Conservation (phyloP, 345 rosid genomes). For the Salix koriyanagi region DNA sequence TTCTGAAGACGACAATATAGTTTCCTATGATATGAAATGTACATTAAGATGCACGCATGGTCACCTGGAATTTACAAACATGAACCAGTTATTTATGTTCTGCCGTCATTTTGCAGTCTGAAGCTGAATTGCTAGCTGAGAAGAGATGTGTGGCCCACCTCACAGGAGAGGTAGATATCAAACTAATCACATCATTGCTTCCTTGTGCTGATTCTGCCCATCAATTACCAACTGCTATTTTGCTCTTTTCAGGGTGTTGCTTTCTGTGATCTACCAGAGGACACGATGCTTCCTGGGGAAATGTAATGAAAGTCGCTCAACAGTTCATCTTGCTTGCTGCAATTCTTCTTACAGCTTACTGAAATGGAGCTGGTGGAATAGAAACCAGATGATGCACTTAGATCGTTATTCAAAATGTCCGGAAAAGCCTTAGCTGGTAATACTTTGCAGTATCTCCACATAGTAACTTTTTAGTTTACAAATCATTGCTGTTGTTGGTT, state of each 20-base stretch:
- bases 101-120: constrained; percentile 44
- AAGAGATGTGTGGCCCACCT: constrained; percentile 97
- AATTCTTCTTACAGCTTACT: constrained; percentile 4
- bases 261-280: constrained; percentile 86
- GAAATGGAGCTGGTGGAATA: constrained; percentile 1
- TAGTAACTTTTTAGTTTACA: neutral
- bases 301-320: constrained; percentile 38
- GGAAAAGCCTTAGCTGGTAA: neutral
- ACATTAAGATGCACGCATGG: too few species aligned
- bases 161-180: constrained; percentile 68
- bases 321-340: constrained; percentile 2
- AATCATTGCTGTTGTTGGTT: neutral
- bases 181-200: neutral
- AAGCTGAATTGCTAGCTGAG: constrained; percentile 89
- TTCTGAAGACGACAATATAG: neutral
- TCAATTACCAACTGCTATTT: constrained; percentile 6
- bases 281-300: constrained; percentile 99
- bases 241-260: constrained; percentile 68
- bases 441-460: neutral
- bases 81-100: neutral
- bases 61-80: neutral
- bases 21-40: neutral
- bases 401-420: neutral
- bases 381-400: constrained; percentile 11
- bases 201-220: neutral